Base-by-base conservation (phyloP, 305 asterid species). In the Fraxinus angustifolia region DNA sequence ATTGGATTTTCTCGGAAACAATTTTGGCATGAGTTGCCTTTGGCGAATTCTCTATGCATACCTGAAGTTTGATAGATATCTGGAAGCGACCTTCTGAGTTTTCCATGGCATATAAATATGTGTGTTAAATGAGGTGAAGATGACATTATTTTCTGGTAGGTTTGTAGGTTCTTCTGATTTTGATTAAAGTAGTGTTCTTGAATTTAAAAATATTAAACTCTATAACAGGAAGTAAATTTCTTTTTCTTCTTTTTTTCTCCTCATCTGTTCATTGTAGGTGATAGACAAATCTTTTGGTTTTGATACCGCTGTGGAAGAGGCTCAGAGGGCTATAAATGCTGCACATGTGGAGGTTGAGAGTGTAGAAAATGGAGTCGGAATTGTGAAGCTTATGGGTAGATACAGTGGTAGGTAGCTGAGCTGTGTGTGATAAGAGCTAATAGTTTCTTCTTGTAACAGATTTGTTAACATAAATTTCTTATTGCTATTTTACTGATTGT, bases 311-410 rank as follows among this genome's bases (percentile, higher is more conserved):
- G 84, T 85, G 34, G 91, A 85, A 65, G 91, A 88, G 85, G 91
- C 91, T 82, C 91, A 88, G 78, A 81, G 91, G 80, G 91, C 91
- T 80, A 88, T 88, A 30, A 87, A 88, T 87, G 91, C 91, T 79
- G 91, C 88, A 21, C 91, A 88, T 79, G 91, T 88, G 82, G 91
- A 88, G 90, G 88, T 84, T 75, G 91, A 88, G 82, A 85, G 91
- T 73, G 82, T 88, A 67, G 90, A 87, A 65, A 88, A 88, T 80
- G 91, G 91, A 78, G 88, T 88, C 68, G 91, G 88, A 78, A 88
- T 87, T 76, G 85, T 86, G 73, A 82, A 94, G 94, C 97, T 93
- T 79, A 94, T 94, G 93, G 98, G 91, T 76, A 85, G 91, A 85
- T 87, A 88, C 82, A 85, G 90, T 70, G 91, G 91, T 87, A 72